These are phyloP conservation scores for Fraxinus greggii DNA, from an alignment of 305 asterid species.

Conservation along the genomic window DNA sequence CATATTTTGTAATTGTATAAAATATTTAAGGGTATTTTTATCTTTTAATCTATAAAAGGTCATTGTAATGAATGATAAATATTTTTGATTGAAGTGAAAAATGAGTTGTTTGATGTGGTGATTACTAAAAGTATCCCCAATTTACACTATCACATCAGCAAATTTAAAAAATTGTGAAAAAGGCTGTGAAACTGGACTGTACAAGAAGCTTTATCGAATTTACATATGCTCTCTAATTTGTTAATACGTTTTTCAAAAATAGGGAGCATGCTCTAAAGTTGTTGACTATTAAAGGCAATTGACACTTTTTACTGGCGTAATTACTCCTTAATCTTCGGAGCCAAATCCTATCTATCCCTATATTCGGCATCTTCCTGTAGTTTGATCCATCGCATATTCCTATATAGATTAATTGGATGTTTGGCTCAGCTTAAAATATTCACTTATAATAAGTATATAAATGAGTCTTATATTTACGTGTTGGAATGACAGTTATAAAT, in stretches of 20 bases:
- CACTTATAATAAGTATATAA: background rate
- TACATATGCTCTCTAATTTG: background rate
- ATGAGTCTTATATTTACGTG: background rate
- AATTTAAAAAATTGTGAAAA: no score
- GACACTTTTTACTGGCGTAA: background rate
- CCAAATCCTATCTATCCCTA: background rate
- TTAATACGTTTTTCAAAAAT: background rate
- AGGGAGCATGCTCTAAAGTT: background rate
- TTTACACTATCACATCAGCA: no score
- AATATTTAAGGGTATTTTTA: no score
- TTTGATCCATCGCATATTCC: slow-evolving; percentile 24
- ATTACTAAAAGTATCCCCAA: no score
- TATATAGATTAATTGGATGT: background rate
- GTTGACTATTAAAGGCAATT: background rate
- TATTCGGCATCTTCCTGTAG: background rate
- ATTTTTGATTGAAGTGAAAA: no score
- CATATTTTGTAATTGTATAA: no score
- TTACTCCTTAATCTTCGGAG: slow-evolving; percentile 12
- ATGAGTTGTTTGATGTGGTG: no score
- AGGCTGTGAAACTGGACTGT: no score
- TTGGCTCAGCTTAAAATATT: background rate
- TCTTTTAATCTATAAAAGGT: no score
- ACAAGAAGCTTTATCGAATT: no score
- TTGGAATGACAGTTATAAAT: background rate
- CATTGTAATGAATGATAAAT: no score